Evolutionary conservation across 305 asterid species (phyloP).

Genomic region (Andrographis paniculata): DNA sequence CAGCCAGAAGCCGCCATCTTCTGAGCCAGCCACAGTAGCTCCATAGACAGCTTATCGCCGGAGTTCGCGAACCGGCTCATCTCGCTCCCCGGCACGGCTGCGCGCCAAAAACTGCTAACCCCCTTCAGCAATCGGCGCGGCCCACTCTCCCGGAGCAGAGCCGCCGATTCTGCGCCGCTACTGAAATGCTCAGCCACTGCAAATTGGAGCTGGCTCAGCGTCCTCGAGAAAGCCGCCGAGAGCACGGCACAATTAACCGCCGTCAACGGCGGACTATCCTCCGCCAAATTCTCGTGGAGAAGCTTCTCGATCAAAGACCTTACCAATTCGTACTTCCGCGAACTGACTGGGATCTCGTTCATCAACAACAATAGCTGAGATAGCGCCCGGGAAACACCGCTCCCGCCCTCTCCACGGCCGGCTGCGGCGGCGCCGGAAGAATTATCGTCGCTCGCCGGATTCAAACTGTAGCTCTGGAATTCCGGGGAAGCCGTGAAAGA

Average conservation of each 20-base stretch:
- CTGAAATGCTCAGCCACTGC: conserved; percentile 29
- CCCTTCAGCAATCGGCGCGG: conserved; percentile 35
- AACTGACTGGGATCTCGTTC: conserved; percentile 74
- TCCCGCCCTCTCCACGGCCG: conserved; percentile 17
- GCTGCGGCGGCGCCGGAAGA: conserved; percentile 6
- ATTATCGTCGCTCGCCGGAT: not conserved
- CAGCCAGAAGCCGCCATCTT: conserved; percentile 75
- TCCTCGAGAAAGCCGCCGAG: conserved; percentile 49
- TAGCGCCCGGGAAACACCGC: conserved; percentile 68
- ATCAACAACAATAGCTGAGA: conserved; percentile 58
- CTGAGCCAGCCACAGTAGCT: conserved; percentile 73
- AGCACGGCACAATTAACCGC: conserved; percentile 51
- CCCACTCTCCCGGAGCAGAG: conserved; percentile 6
- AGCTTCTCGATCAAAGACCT: conserved; percentile 70
- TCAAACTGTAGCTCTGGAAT: not conserved
- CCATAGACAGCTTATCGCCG: conserved; percentile 83
- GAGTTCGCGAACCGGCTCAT: conserved; percentile 37
- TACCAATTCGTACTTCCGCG: conserved; percentile 72
- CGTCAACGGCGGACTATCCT: conserved; percentile 28
- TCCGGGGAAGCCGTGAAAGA: conserved; percentile 20
- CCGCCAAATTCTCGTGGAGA: conserved; percentile 57
- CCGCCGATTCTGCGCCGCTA: conserved; percentile 15
- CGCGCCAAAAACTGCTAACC: conserved; percentile 31
- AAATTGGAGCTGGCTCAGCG: conserved; percentile 54
- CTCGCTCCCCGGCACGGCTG: conserved; percentile 36